Base-by-base conservation (phyloP, 2,329 filamentous ascomycete species). In the Hypoxylon sp. region DNA sequence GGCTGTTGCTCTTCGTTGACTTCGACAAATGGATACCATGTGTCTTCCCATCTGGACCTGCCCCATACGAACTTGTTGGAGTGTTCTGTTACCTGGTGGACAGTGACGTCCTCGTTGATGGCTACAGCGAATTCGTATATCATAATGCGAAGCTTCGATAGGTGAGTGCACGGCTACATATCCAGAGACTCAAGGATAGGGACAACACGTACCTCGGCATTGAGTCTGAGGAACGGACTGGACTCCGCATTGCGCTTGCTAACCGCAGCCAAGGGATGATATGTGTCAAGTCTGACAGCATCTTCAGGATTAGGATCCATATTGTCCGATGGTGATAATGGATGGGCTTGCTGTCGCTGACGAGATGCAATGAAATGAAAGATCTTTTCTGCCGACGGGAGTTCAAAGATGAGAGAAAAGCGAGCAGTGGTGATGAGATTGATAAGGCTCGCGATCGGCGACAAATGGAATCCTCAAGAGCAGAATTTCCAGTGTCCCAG, bases 31-130 rank as follows among this genome's bases (percentile, higher is more conserved):
- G n/a, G n/a, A n/a, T n/a, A n/a, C n/a, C n/a, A n/a, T n/a, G n/a
- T 12, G 30, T 11, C 28, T 7, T 33, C 11, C 8, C 22, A 3
- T n/a, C 12, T 36, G 3, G 2, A 3, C 4, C 33, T 22, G 9
- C 42, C 59, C 51, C 44, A 38, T 2, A 20, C 3, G n/a, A 56
- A 62, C n/a, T 56, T 56, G 38, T 62, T 62, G 6, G 59, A 51
- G 6, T 28, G 9, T 1, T 4, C 4, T 1, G 11, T 24, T 4
- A 56, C 20, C 11, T 56, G 51, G 1, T 11, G 14, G 1, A 48
- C 36, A 7, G 11, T 3, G 22, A 62, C 24, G 2, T 22, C 3
- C 3, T 33, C 6, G 6, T 42, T 11, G 14, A 46, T 11, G 14
- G 36, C 44, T 7, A 62, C 52, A 11, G 38, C 59, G 4, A 18